phyloP scores from a whole-genome alignment of 495 filamentous ascomycete genomes.

The Bacidia rubella region DNA sequence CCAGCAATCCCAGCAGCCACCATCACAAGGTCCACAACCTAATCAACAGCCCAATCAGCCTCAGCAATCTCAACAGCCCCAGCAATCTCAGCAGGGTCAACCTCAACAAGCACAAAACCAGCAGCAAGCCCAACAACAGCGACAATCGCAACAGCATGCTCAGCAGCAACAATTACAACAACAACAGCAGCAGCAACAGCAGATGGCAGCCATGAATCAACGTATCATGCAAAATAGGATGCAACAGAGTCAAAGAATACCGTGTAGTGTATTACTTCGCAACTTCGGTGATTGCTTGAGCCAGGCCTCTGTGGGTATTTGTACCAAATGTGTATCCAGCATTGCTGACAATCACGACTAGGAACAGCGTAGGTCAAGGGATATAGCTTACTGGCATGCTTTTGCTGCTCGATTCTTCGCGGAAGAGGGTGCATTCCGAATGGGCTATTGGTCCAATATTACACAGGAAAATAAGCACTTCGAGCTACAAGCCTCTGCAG shows the following conservation, averaged over 20 bases:
- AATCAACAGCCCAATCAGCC: slow-evolving; percentile 22
- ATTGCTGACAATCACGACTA: slow-evolving; percentile 1
- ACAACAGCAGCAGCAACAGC: slow-evolving; percentile 23
- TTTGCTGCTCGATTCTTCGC: slow-evolving; percentile 73
- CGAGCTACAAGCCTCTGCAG: slow-evolving; percentile 58
- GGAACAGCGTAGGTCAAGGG: slow-evolving; percentile 39
- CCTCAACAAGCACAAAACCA: slow-evolving; percentile 30
- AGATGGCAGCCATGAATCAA: not conserved
- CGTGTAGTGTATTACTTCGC: slow-evolving; percentile 48
- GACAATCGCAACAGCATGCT: slow-evolving; percentile 25
- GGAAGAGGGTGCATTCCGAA: slow-evolving; percentile 50
- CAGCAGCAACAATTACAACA: slow-evolving; percentile 23
- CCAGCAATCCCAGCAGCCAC: slow-evolving; percentile 26
- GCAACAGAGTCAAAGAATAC: slow-evolving; percentile 33
- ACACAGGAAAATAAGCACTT: slow-evolving; percentile 50
- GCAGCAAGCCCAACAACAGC: slow-evolving; percentile 24
- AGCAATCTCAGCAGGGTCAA: slow-evolving; percentile 28
- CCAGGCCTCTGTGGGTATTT: slow-evolving; percentile 39
- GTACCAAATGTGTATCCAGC: not conserved
- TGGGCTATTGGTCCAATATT: slow-evolving; percentile 39
- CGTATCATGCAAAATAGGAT: slow-evolving; percentile 37
- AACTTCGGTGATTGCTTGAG: slow-evolving; percentile 60
- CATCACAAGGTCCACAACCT: slow-evolving; percentile 26
- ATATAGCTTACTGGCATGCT: slow-evolving; percentile 54
- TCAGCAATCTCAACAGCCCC: slow-evolving; percentile 26